Percentiles rank a stretch among this genome's conserved stretches.
phyloP scores from a whole-genome alignment of 106 monocot genomes.

The Dendrobium nobile region DNA sequence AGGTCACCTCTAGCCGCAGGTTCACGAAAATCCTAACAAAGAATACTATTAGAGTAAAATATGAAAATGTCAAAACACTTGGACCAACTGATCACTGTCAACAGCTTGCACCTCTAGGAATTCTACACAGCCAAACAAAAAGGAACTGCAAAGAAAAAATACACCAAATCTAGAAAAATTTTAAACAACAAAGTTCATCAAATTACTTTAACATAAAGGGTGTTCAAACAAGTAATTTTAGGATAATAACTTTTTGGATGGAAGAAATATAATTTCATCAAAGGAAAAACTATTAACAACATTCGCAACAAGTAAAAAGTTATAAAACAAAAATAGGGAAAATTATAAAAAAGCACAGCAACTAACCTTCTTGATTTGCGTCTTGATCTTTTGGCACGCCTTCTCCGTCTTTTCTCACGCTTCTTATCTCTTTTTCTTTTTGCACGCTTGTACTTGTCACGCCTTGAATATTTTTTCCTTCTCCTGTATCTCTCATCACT shows the following conservation, averaged over 20 bases:
- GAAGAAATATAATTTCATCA: not conserved
- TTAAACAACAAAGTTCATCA: not conserved
- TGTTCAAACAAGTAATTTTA: not conserved
- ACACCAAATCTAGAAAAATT: not conserved
- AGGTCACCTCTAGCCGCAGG: not conserved
- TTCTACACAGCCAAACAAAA: not conserved
- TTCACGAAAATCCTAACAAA: not conserved
- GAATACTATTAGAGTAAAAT: not conserved
- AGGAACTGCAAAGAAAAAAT: not conserved
- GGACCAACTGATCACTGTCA: not conserved
- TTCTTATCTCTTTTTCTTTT: conserved; percentile 70
- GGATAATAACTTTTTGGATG: not conserved
- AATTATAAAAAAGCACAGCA: not conserved
- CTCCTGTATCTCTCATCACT: conserved; percentile 63
- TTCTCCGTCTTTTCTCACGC: conserved; percentile 60
- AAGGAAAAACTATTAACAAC: not conserved
- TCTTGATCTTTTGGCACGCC: conserved; percentile 50
- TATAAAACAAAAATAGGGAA: not conserved
- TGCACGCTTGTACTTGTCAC: conserved; percentile 61
- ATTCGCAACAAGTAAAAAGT: not conserved
- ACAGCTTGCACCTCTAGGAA: not conserved
- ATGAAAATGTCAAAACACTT: not conserved
- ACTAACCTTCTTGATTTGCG: conserved; percentile 67
- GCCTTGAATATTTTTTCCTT: conserved; percentile 50
- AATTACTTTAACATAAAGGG: not conserved